Evolutionary conservation across 2,329 filamentous ascomycete genomes (phyloP), one percentile per base, ranked within the genome.

Genomic region (Fusarium austroafricanum): DNA sequence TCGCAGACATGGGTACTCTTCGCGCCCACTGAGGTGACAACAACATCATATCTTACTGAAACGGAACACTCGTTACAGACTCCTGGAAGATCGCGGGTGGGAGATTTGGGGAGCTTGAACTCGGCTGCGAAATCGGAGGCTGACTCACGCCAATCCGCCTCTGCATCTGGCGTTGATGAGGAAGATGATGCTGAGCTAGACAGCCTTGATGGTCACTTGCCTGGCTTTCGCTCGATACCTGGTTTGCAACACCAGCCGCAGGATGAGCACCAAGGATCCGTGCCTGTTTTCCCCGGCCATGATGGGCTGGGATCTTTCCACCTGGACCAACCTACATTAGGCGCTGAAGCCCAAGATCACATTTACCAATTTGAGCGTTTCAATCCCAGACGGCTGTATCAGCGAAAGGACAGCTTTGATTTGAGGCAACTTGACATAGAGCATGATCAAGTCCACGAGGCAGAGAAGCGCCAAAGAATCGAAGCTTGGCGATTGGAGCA

Each of bases 1-100:
- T 91, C 92, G 14, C 91, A 96, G 79, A 95, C 97, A 86, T 99
- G 96, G 96, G 91, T 98, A 55, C 88, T 99, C 68, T 99, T 99
- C 83, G 92, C 94, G 10, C 93, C 93, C 10, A 89, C 89, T 67
- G 86, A 90, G 33, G 80, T 80, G 45, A 86, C 85, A 5, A 90
- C 91, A 20, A 85, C 86, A 12, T 89, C 89, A 7, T 89, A 91
- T 65, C 85, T 90, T 52, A 92, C 90, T 43, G 89, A 92, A 37
- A 88, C 89, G 77, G 77, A 92, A 79, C 75, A 86, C 81, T 82
- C 89, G 79, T 76, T 94, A 82, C 70, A 87, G 79, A 83, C 91
- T 76, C 78, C 89, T 28, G 92, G 90, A 37, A 86, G 88, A 66
- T 96, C 92, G 38, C 89, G 88, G 63, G 82, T 91, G 54, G 96